Evolutionary conservation across 2,329 filamentous ascomycete genomes (phyloP), one percentile per base, ranked within the genome.

Genomic region (Nigrospora osmanthi): DNA sequence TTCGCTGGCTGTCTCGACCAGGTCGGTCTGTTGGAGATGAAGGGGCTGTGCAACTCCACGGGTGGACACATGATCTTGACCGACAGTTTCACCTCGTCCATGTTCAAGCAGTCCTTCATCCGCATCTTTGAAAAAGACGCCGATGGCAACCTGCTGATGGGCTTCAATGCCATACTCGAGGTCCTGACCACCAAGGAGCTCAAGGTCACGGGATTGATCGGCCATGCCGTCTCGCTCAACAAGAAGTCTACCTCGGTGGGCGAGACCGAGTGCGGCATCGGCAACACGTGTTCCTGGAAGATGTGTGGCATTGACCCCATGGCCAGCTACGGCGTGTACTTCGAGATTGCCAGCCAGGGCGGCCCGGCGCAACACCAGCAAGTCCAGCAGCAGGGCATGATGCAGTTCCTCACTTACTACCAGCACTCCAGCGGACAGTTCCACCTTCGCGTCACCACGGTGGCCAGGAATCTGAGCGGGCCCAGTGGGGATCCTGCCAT

Each of bases 81-180:
- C 2, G 93, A 98, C 65, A 96, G 90, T 64, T 98, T 98, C 64
- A 97, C 91, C 4, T 94, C 93, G 0, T 97, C 91, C 47, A 96
- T 98, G 84, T 98, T 97, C 75, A 96, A 93, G 71, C 93, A 98
- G 64, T 97, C 93, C 0, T 98, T 98, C 59, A 85, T 95, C 42
- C 85, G 94, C 47, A 83, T 98, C 15, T 98, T 98, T 60, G 93
- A 98, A 63, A 96, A 96, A 67, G 93, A 98, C 60, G 88, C 78
- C 2, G 85, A 95, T 47, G 93, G 96, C 54, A 95, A 96, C 62
- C 77, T 98, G 13, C 70, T 95, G 11, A 98, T 98, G 93, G 93
- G 89, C 38, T 98, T 98, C 73, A 98, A 98, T 60, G 93, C 89
- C 31, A 89, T 90, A 11, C 75, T 98, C 12, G 93, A 98, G 65